Percentiles rank a stretch among this genome's conserved stretches.
phyloP scores from a whole-genome alignment of 176 grass and related monocot genomes.

The Carex pumila region DNA sequence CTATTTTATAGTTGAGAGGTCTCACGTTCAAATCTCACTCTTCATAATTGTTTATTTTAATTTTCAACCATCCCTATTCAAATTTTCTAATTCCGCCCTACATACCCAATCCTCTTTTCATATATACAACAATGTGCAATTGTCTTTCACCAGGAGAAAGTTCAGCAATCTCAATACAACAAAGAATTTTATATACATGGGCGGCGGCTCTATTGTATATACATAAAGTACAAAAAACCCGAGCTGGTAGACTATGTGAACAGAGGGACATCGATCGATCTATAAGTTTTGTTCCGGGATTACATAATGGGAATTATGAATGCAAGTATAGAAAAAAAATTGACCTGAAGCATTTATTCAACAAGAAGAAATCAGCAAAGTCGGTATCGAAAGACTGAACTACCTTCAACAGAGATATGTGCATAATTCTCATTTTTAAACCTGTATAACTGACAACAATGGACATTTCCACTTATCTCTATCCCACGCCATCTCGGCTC shows the following conservation, averaged over 20 bases:
- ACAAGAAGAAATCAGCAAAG: background rate
- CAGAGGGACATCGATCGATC: background rate
- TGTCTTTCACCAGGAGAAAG: background rate
- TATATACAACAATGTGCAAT: background rate
- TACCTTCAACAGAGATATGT: conserved; percentile 10
- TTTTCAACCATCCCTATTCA: no score
- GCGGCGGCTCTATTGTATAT: background rate
- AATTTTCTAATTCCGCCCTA: no score
- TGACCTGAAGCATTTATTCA: background rate
- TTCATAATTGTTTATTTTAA: no score
- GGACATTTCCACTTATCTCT: conserved; percentile 8
- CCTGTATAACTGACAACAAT: conserved; percentile 18
- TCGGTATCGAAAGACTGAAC: background rate
- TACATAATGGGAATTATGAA: background rate
- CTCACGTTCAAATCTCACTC: no score
- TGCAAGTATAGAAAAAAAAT: background rate
- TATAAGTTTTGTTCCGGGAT: background rate
- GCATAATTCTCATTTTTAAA: conserved; percentile 17
- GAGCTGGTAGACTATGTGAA: background rate
- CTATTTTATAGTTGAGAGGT: no score
- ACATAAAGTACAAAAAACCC: background rate
- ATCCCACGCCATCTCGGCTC: background rate
- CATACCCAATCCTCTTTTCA: background rate
- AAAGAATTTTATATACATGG: background rate
- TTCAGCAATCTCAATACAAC: background rate